Evolutionary conservation across 371 early-diverging fungal species (phyloP).

Genomic region (Batrachochytrium dendrobatidis): DNA sequence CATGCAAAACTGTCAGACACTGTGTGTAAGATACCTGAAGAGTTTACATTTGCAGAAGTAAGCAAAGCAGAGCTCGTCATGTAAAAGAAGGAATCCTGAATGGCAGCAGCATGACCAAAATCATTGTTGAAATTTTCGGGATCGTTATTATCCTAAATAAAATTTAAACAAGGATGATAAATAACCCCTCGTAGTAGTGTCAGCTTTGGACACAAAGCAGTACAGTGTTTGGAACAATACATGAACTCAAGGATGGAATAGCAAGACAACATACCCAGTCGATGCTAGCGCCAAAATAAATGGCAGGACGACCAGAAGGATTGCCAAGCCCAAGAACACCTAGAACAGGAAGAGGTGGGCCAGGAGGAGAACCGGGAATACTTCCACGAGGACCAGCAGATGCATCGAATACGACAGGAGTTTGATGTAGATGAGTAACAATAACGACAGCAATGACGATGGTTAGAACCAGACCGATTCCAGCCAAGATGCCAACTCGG

Average conservation of each 20-base stretch:
- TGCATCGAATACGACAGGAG: constrained; percentile 8
- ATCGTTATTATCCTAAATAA: constrained; percentile 12
- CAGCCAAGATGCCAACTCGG: neutral
- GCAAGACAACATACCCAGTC: constrained; percentile 24
- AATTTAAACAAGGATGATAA: too few species aligned
- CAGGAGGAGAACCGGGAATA: constrained; percentile 14
- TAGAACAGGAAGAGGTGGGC: constrained; percentile 19
- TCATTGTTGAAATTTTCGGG: constrained; percentile 17
- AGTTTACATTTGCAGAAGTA: constrained; percentile 10
- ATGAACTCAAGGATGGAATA: too few species aligned
- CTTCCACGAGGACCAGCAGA: constrained; percentile 15
- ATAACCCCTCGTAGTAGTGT: too few species aligned
- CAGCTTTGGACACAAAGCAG: too few species aligned
- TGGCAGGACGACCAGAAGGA: neutral
- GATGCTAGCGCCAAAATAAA: constrained; percentile 19
- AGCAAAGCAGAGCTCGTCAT: constrained; percentile 6
- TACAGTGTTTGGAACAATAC: too few species aligned
- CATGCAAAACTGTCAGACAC: constrained; percentile 16
- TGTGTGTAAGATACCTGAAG: constrained; percentile 10
- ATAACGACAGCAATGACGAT: neutral
- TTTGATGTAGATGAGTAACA: neutral
- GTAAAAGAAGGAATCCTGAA: constrained; percentile 14
- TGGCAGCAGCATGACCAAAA: constrained; percentile 14
- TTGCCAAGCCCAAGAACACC: constrained; percentile 7
- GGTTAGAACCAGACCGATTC: constrained; percentile 2